phyloP scores from a whole-genome alignment of 2,329 filamentous ascomycete species.

The Fusarium armeniacum region DNA sequence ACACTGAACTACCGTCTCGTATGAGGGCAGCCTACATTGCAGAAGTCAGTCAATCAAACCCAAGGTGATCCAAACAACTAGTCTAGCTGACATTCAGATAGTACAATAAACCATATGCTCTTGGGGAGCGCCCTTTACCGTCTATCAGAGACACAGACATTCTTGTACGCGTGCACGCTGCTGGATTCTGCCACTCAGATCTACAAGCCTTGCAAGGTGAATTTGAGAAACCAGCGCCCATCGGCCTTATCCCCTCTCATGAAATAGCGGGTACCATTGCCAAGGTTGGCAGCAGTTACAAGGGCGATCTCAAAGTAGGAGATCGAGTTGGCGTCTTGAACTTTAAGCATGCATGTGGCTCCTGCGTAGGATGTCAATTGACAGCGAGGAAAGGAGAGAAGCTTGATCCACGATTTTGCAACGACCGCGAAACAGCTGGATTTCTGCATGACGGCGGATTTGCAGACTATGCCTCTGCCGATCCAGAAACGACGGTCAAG shows the following conservation, averaged over 20 bases:
- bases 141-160: slow-evolving; percentile 14
- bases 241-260: slow-evolving; percentile 21
- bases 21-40: slow-evolving; percentile 23
- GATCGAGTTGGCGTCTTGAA: slow-evolving; percentile 23
- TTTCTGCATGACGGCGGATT: slow-evolving; percentile 22
- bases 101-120: slow-evolving; percentile 25
- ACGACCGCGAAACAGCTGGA: slow-evolving; percentile 9
- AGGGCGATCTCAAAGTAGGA: not conserved
- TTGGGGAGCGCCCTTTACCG: slow-evolving; percentile 5
- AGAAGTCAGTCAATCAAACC: not conserved
- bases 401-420: slow-evolving; percentile 18
- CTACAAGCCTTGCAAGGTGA: slow-evolving; percentile 22
- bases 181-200: slow-evolving; percentile 27
- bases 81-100: not conserved
- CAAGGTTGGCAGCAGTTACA: not conserved
- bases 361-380: slow-evolving; percentile 18
- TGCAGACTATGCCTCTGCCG: slow-evolving; percentile 16
- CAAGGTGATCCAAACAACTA: not conserved
- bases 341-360: slow-evolving; percentile 18
- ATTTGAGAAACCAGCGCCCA: slow-evolving; percentile 23
- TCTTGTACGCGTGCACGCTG: slow-evolving; percentile 10
- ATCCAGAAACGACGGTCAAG: not conserved
- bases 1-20: not conserved
- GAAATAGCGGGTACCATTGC: slow-evolving; percentile 1
- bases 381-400: slow-evolving; percentile 2